Evolutionary conservation across 2,329 filamentous ascomycete genomes (phyloP).

Genomic region (Monilinia aucupariae): DNA sequence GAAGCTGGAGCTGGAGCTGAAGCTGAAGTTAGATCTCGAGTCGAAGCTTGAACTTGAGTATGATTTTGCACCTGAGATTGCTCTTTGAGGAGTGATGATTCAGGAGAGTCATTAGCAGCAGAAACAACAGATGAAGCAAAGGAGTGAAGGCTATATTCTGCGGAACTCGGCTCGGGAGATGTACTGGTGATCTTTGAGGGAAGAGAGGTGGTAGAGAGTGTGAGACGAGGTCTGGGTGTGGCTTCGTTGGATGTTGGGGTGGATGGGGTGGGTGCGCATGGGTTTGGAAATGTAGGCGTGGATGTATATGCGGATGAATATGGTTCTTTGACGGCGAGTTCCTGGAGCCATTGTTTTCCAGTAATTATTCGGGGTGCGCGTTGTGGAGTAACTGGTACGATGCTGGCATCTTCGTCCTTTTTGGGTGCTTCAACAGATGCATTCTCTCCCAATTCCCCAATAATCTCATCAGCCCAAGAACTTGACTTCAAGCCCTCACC

Average conservation of each 20-base stretch:
- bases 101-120: no score
- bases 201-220: background rate
- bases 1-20: no score
- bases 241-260: background rate
- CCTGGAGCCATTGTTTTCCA: conserved; percentile 1
- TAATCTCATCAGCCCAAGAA: conserved; percentile 29
- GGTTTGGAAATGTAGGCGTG: background rate
- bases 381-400: background rate
- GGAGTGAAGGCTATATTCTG: conserved; percentile 9
- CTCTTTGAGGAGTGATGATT: no score
- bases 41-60: background rate
- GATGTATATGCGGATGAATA: background rate
- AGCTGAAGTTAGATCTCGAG: background rate
- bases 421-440: background rate
- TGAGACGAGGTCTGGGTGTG: background rate
- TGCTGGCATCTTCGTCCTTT: background rate
- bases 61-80: no score
- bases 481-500: conserved; percentile 18
- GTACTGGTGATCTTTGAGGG: background rate
- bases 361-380: background rate
- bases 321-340: background rate
- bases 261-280: background rate
- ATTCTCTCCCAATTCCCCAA: conserved; percentile 7
- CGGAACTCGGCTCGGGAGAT: background rate
- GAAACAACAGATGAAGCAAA: conserved; percentile 2